Evolutionary conservation across 2,329 filamentous ascomycete genomes (phyloP).

Genomic region (Orbilia brochopaga): DNA sequence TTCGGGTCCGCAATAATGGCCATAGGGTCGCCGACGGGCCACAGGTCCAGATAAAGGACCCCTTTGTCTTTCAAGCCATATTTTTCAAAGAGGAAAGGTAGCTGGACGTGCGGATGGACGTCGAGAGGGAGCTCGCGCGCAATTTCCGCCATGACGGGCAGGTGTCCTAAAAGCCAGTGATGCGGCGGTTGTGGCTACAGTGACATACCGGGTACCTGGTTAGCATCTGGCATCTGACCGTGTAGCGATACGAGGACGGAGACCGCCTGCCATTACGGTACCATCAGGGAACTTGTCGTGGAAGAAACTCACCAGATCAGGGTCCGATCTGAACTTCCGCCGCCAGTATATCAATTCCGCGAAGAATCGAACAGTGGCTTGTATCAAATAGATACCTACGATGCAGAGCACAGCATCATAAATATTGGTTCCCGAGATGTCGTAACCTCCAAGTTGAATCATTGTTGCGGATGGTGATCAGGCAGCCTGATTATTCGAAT

Average conservation of each 20-base stretch:
- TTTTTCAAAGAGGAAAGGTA: constrained; percentile 54
- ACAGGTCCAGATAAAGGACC: constrained; percentile 58
- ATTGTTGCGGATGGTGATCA: constrained; percentile 5
- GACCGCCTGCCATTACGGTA: neutral
- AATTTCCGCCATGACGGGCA: constrained; percentile 54
- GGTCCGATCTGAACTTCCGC: constrained; percentile 17
- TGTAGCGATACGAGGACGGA: neutral
- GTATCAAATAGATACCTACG: constrained; percentile 23
- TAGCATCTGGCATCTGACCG: neutral
- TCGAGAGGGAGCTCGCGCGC: constrained; percentile 56
- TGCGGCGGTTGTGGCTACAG: constrained; percentile 57
- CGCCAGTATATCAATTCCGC: constrained; percentile 11
- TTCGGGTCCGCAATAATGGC: constrained; percentile 58
- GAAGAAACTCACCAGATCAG: constrained; percentile 18
- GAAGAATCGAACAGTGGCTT: constrained; percentile 15
- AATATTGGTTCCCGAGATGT: constrained; percentile 15
- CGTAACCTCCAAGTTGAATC: constrained; percentile 18
- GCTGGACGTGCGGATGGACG: constrained; percentile 53
- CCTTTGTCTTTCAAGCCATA: constrained; percentile 56
- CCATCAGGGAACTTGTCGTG: neutral
- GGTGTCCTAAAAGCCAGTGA: constrained; percentile 57
- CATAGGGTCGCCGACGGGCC: constrained; percentile 58
- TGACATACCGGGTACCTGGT: neutral
- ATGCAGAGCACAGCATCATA: constrained; percentile 23
- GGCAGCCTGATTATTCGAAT: no score